Percentiles rank a stretch among this genome's conserved stretches.
These are phyloP conservation scores for Podospora bellae-mahoneyi DNA, from an alignment of 495 filamentous ascomycete species.

Conservation along the genomic window DNA sequence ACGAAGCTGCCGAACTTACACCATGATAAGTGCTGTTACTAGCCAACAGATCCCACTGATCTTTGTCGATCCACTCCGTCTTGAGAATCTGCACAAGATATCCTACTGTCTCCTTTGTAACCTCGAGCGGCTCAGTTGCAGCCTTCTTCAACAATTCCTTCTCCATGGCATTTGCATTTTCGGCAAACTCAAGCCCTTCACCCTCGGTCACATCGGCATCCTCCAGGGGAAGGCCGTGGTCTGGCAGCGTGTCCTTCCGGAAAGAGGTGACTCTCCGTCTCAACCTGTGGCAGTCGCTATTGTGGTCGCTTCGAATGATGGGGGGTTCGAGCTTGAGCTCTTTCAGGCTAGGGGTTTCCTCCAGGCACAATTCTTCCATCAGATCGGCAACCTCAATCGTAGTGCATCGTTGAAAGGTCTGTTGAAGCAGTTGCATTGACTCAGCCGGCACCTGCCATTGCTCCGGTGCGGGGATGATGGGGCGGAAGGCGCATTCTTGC, in stretches of 20 bases:
- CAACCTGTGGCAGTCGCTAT: constrained; percentile 42
- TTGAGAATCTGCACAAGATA: constrained; percentile 32
- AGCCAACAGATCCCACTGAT: constrained; percentile 34
- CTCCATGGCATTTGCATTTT: neutral
- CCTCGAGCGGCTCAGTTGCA: constrained; percentile 22
- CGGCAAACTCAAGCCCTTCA: constrained; percentile 40
- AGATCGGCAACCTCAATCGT: constrained; percentile 14
- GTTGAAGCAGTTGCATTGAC: constrained; percentile 25
- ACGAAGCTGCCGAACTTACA: constrained; percentile 29
- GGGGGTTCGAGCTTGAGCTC: constrained; percentile 51
- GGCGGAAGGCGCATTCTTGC: constrained; percentile 25
- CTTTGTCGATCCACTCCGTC: constrained; percentile 37
- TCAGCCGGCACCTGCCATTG: constrained; percentile 17
- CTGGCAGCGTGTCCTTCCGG: constrained; percentile 32
- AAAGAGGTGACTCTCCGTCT: constrained; percentile 32
- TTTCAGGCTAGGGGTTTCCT: constrained; percentile 13
- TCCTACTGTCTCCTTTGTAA: constrained; percentile 19
- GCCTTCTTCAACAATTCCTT: constrained; percentile 9
- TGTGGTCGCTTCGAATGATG: constrained; percentile 48
- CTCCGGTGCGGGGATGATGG: constrained; percentile 22
- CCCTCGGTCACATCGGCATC: constrained; percentile 44
- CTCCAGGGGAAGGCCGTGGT: constrained; percentile 47
- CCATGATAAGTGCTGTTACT: constrained; percentile 31
- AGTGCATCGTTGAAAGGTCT: constrained; percentile 20
- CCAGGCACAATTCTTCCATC: constrained; percentile 20